Evolutionary conservation across 495 filamentous ascomycete genomes (phyloP).

Genomic region (Mytilinidion resinicola): DNA sequence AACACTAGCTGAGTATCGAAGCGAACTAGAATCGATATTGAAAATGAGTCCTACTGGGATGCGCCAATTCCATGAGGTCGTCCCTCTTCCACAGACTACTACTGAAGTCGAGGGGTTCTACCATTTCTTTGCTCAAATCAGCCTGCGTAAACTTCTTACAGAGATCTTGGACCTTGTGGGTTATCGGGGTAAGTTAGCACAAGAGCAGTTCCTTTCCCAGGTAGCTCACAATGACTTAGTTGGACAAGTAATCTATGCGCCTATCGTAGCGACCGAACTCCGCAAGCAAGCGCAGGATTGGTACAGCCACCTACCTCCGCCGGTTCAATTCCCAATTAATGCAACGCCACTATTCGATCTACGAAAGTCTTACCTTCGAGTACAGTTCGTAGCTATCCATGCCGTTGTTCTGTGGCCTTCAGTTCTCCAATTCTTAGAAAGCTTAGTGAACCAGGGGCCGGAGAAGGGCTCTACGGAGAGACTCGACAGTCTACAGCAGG

Average conservation of each 20-base stretch:
- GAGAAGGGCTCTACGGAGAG: not conserved
- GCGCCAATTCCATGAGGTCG: slow-evolving; percentile 21
- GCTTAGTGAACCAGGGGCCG: slow-evolving; percentile 13
- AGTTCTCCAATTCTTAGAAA: slow-evolving; percentile 6
- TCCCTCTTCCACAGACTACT: slow-evolving; percentile 18
- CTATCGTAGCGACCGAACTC: slow-evolving; percentile 18
- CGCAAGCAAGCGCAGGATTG: slow-evolving; percentile 22
- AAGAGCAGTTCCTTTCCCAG: too few species aligned
- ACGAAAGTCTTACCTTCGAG: slow-evolving; percentile 16
- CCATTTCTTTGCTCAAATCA: slow-evolving; percentile 22
- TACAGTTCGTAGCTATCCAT: slow-evolving; percentile 20
- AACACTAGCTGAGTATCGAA: too few species aligned
- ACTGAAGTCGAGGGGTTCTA: slow-evolving; percentile 23
- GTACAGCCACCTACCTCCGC: slow-evolving; percentile 19
- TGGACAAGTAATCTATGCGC: slow-evolving; percentile 20
- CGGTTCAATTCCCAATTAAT: slow-evolving; percentile 16
- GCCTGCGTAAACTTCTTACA: slow-evolving; percentile 19
- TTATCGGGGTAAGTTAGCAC: slow-evolving; percentile 5
- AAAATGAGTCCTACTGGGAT: slow-evolving; percentile 23
- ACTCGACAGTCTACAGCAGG: slow-evolving; percentile 4
- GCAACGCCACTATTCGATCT: slow-evolving; percentile 19
- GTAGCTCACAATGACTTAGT: too few species aligned
- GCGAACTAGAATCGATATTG: slow-evolving; percentile 20
- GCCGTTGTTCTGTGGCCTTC: slow-evolving; percentile 22
- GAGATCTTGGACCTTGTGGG: slow-evolving; percentile 20